Evolutionary conservation across 352 stramenopile species (phyloP).

Genomic region (Globisporangium cederbergense): DNA sequence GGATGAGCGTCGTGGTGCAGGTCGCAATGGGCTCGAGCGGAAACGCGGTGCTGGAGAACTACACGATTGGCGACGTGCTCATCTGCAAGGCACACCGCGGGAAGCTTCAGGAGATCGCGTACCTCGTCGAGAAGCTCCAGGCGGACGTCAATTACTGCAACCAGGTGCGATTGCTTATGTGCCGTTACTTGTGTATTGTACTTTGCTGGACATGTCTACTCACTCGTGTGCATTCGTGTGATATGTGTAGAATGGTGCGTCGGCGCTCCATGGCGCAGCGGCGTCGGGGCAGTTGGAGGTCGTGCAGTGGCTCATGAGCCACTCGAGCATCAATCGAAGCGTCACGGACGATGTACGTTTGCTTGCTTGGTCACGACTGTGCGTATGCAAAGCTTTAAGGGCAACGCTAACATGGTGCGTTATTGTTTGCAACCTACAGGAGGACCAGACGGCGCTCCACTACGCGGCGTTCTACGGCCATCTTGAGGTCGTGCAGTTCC

Average conservation of each 20-base stretch:
- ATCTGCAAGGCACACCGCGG: constrained; percentile 84
- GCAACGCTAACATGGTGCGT: background rate
- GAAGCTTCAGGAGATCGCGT: constrained; percentile 76
- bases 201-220: background rate
- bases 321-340: constrained; percentile 52
- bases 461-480: constrained; percentile 87
- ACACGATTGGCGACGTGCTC: constrained; percentile 82
- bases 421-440: constrained; percentile 22
- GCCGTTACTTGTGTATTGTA: background rate
- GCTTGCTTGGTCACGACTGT: background rate
- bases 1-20: constrained; percentile 67
- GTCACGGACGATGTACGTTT: constrained; percentile 63
- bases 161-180: constrained; percentile 34
- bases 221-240: background rate
- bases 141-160: constrained; percentile 87
- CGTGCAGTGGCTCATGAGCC: constrained; percentile 73
- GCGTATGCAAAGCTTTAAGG: background rate
- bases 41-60: constrained; percentile 61
- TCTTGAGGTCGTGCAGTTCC: constrained; percentile 79
- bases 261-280: constrained; percentile 69
- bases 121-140: constrained; percentile 69
- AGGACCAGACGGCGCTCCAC: constrained; percentile 81
- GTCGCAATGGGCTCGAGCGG: constrained; percentile 47
- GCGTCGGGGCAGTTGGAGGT: constrained; percentile 78
- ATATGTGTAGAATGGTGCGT: constrained; percentile 64